These are phyloP conservation scores for Talaromyces adpressus DNA, from an alignment of 495 filamentous ascomycete genomes.

Conservation along the genomic window DNA sequence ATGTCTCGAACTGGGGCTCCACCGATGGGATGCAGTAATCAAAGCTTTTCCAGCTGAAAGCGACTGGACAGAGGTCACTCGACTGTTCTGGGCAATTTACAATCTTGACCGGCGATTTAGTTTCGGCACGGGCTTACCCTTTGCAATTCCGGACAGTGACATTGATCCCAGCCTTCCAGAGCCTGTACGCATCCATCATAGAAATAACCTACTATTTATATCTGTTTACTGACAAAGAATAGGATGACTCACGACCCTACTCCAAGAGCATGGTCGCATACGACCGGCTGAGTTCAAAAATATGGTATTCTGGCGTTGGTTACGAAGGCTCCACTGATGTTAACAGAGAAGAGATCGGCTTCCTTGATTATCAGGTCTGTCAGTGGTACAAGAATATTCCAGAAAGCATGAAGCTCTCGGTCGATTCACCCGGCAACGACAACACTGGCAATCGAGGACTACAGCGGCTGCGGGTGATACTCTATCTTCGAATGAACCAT, in stretches of 20 bases:
- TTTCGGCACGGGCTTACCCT: slow-evolving; percentile 74
- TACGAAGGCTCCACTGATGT: slow-evolving; percentile 45
- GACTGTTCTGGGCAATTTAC: slow-evolving; percentile 76
- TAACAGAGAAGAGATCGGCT: slow-evolving; percentile 59
- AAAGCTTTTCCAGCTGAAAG: slow-evolving; percentile 53
- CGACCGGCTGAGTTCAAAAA: slow-evolving; percentile 66
- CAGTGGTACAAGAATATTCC: slow-evolving; percentile 68
- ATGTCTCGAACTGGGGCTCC: slow-evolving; percentile 74
- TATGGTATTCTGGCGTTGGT: slow-evolving; percentile 58
- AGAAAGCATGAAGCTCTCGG: slow-evolving; percentile 53
- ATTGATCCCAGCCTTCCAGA: slow-evolving; percentile 72
- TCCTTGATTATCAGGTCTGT: slow-evolving; percentile 68
- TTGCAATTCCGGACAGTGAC: slow-evolving; percentile 74
- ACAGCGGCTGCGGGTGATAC: slow-evolving; percentile 44
- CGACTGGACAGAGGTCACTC: slow-evolving; percentile 52
- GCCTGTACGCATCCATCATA: slow-evolving; percentile 45
- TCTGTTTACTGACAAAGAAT: slow-evolving; percentile 7
- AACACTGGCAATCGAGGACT: slow-evolving; percentile 39
- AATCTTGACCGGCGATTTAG: slow-evolving; percentile 77
- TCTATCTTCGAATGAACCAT: slow-evolving; percentile 71
- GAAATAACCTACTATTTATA: neutral
- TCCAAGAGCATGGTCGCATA: slow-evolving; percentile 73
- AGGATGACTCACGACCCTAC: slow-evolving; percentile 63
- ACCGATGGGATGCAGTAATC: slow-evolving; percentile 65
- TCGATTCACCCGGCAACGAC: slow-evolving; percentile 35